Evolutionary conservation across 345 rosid species (phyloP), one percentile per base, ranked within the genome.

Genomic region (Citrus maxima): DNA sequence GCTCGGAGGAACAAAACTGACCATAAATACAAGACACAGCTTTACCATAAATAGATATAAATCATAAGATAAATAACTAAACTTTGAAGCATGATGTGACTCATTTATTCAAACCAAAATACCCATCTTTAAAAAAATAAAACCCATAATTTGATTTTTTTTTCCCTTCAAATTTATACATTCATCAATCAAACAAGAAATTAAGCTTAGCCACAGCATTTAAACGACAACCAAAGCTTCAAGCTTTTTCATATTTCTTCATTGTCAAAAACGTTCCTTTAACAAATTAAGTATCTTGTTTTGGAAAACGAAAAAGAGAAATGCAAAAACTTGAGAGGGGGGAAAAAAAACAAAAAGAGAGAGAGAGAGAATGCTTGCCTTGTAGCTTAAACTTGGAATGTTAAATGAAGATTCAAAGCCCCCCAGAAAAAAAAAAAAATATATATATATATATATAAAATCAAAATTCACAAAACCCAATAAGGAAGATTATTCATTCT

Each of bases 331-430:
- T 7, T 37, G 37, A 67, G 35, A 16, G 21, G 7, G 9, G 2
- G 9, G n/a, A n/a, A 4, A 12, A 56, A 56, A 64, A n/a, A 55
- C 19, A 73, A 1, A 27, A 10, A 58, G 21, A 7, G 16, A 49
- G 55, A 49, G n/a, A n/a, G 30, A 60, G 21, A 5, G 65, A 76
- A 70, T 58, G 58, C 76, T 58, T 84, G 60, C 80, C 87, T 84
- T 77, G 79, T 56, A 21, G 59, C 70, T 72, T 60, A 77, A 81
- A 69, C 78, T 70, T 78, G 77, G 88, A 83, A 81, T 78, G 75
- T 46, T 37, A 67, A 69, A 78, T 13, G 80, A 84, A 83, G 85
- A 81, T 76, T 86, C 87, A 78, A 77, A 80, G 81, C 61, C 71
- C 54, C 37, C 37, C 37, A 6, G 1, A 32, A 35, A 62, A 38